Conservation (phyloP, 441 rosid species). For the Pelargonium australe region DNA sequence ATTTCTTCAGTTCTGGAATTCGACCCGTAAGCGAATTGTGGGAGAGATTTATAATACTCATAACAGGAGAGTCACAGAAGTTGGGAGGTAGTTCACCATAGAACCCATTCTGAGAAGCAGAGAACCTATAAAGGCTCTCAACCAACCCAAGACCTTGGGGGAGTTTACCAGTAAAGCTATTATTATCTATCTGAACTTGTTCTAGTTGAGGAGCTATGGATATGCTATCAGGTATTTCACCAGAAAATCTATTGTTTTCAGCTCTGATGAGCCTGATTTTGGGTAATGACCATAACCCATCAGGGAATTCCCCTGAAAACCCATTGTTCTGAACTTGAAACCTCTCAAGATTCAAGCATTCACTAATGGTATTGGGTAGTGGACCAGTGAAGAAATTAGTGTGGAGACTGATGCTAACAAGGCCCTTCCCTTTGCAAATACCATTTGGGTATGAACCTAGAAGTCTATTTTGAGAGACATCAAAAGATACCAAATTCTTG, state of each 20-base stretch:
- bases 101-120: conserved; percentile 47
- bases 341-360: conserved; percentile 51
- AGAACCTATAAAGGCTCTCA: conserved; percentile 62
- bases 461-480: conserved; percentile 55
- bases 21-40: conserved; percentile 48
- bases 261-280: conserved; percentile 52
- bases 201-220: conserved; percentile 46
- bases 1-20: conserved; percentile 57
- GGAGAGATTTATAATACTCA: conserved; percentile 60
- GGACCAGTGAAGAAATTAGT: conserved; percentile 48
- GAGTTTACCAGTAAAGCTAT: conserved; percentile 47
- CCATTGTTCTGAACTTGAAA: conserved; percentile 60
- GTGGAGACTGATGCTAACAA: conserved; percentile 48
- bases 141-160: conserved; percentile 57
- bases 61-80: conserved; percentile 61
- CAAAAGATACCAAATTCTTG: conserved; percentile 47
- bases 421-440: conserved; percentile 45
- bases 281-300: conserved; percentile 47
- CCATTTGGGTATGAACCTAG: conserved; percentile 50
- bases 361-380: conserved; percentile 37
- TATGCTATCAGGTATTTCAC: conserved; percentile 45
- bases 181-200: conserved; percentile 62
- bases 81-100: conserved; percentile 48
- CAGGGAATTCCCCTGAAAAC: conserved; percentile 54
- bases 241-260: conserved; percentile 51